Evolutionary conservation across 805 yeast species (phyloP).

Genomic region (Spencermartinsiella europaea): DNA sequence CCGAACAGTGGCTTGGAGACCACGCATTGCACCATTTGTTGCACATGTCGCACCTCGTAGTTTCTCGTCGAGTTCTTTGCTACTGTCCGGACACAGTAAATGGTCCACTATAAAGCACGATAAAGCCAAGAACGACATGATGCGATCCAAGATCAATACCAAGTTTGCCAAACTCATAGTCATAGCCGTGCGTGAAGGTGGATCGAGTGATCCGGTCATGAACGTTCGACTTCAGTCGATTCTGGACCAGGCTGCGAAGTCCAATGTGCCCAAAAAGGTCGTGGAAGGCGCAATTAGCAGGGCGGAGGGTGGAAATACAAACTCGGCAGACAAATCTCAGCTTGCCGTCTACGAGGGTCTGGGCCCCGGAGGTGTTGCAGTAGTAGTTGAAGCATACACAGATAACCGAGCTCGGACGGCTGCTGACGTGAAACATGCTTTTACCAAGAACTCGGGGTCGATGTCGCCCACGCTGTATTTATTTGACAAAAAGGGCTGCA

Average conservation of each 20-base stretch:
- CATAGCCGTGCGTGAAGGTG: conserved; percentile 59
- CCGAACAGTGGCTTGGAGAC: no score
- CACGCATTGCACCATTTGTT: no score
- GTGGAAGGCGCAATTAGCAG: conserved; percentile 84
- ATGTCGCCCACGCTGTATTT: conserved; percentile 70
- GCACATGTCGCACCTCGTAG: no score
- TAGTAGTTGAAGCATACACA: conserved; percentile 80
- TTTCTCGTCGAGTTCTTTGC: no score
- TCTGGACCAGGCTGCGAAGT: conserved; percentile 69
- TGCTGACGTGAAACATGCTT: conserved; percentile 66
- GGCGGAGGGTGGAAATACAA: conserved; percentile 52
- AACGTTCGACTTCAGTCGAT: conserved; percentile 63
- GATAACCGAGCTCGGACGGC: conserved; percentile 84
- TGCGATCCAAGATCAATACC: conserved; percentile 61
- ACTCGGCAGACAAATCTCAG: conserved; percentile 42
- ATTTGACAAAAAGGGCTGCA: conserved; percentile 74
- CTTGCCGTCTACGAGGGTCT: conserved; percentile 76
- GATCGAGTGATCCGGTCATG: conserved; percentile 61
- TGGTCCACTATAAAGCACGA: conserved; percentile 95
- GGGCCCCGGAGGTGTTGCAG: conserved; percentile 89
- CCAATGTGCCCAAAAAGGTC: conserved; percentile 75
- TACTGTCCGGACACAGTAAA: conserved; percentile 77
- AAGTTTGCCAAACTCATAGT: conserved; percentile 69
- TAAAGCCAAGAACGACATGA: conserved; percentile 87
- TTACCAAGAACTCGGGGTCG: conserved; percentile 59